Conservation (phyloP, 306 rosid species). For the Delonix regia region DNA sequence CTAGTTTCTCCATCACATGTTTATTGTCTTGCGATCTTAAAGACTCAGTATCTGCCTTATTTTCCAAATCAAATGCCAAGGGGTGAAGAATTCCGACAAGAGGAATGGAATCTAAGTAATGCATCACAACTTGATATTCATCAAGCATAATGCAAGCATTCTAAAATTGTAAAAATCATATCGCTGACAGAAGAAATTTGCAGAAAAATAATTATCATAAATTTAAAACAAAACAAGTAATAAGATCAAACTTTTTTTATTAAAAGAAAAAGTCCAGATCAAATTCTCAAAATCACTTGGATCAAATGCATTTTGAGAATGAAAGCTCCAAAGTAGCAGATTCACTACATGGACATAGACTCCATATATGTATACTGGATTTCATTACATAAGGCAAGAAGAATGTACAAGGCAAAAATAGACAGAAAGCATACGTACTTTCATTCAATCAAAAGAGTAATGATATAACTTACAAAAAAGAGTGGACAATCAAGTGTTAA, state of each 20-base stretch:
- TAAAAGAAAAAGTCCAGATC: not conserved
- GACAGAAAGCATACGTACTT: conserved; percentile 9
- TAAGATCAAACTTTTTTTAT: not conserved
- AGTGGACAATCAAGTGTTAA: conserved; percentile 96
- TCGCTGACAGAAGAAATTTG: conserved; percentile 28
- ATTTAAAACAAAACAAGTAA: not conserved
- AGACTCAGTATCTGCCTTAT: conserved; percentile 51
- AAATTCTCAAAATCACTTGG: conserved; percentile 19
- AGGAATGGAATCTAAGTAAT: conserved; percentile 87
- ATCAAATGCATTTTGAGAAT: conserved; percentile 7
- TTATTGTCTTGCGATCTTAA: conserved; percentile 42
- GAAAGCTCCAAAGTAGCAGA: conserved; percentile 28
- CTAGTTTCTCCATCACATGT: conserved; percentile 47
- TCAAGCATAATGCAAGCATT: conserved; percentile 84
- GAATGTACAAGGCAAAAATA: conserved; percentile 20
- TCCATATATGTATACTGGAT: not conserved
- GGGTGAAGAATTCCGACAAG: conserved; percentile 94
- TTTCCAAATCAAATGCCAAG: conserved; percentile 80
- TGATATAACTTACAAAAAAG: conserved; percentile 64
- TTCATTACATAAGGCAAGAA: not conserved
- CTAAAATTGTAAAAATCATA: conserved; percentile 48
- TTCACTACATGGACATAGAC: not conserved
- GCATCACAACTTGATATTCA: conserved; percentile 75
- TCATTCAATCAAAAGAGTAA: conserved; percentile 1
- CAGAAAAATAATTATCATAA: conserved; percentile 12